phyloP scores from a whole-genome alignment of 1,284 basidiomycete genomes.

The Inonotus obliquus region DNA sequence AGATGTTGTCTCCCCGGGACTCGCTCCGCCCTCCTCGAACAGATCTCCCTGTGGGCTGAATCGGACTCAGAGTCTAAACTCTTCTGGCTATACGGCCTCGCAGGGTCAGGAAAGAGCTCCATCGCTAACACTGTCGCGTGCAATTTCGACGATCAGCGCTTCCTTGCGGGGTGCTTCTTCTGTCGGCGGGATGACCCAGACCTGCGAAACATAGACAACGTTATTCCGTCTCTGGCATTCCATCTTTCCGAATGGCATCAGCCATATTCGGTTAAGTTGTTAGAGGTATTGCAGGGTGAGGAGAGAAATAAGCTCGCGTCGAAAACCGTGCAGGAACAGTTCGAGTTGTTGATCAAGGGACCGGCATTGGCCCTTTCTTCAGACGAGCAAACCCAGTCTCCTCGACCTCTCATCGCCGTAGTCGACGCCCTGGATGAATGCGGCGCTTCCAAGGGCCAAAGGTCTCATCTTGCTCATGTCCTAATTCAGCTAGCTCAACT shows the following conservation, averaged over 20 bases:
- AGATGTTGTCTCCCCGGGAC: neutral
- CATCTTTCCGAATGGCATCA: neutral
- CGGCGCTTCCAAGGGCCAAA: neutral
- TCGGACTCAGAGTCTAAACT: conserved; percentile 19
- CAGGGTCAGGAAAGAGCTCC: conserved; percentile 32
- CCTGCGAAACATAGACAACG: neutral
- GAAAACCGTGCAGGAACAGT: conserved; percentile 4
- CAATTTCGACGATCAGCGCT: conserved; percentile 25
- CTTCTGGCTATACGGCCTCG: conserved; percentile 31
- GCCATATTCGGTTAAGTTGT: neutral
- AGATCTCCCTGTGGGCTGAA: neutral
- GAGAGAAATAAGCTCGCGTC: neutral
- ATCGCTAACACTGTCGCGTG: conserved; percentile 30
- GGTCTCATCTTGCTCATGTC: neutral
- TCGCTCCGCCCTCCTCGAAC: neutral
- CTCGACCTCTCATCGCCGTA: neutral
- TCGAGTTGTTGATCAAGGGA: neutral
- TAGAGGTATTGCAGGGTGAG: neutral
- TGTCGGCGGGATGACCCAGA: conserved; percentile 2
- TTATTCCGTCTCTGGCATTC: neutral
- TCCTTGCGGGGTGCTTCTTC: conserved; percentile 24
- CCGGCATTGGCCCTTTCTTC: neutral
- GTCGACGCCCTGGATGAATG: conserved; percentile 18
- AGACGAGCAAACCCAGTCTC: neutral
- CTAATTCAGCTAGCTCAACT: too few relatives aligned